A percentile compares a stretch with the other conserved stretches of the same genome.
These are phyloP conservation scores for Iberis pinnata DNA, from an alignment of 345 rosid genomes.

Conservation along the genomic window DNA sequence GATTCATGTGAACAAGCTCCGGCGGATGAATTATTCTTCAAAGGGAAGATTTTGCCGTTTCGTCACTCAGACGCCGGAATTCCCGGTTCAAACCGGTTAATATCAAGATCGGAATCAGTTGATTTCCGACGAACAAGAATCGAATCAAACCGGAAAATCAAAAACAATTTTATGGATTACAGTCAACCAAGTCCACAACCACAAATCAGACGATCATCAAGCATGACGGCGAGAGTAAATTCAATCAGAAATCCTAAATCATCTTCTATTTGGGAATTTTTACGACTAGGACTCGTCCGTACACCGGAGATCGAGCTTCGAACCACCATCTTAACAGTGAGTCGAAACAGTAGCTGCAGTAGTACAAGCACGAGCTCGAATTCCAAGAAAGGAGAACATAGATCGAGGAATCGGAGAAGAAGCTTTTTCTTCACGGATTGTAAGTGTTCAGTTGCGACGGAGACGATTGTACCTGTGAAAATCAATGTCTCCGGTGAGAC, in stretches of 20 bases:
- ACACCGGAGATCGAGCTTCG: conserved; percentile 70
- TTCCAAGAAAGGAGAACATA: conserved; percentile 26
- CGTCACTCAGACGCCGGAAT: conserved; percentile 48
- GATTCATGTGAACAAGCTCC: conserved; percentile 34
- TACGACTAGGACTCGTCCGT: conserved; percentile 61
- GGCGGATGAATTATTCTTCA: conserved; percentile 68
- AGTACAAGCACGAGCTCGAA: conserved; percentile 39
- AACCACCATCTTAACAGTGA: conserved; percentile 35
- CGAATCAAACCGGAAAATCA: conserved; percentile 31
- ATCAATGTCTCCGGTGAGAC: background rate
- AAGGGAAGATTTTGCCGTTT: conserved; percentile 61
- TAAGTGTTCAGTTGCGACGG: conserved; percentile 53
- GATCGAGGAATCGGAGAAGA: conserved; percentile 31
- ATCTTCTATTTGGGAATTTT: conserved; percentile 56
- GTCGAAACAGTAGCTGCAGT: conserved; percentile 51
- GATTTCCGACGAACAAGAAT: conserved; percentile 32
- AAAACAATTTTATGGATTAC: conserved; percentile 40
- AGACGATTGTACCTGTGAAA: conserved; percentile 26
- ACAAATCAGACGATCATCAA: conserved; percentile 44
- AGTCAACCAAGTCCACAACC: conserved; percentile 74
- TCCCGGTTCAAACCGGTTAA: conserved; percentile 16
- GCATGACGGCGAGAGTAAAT: conserved; percentile 29
- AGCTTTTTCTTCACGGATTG: conserved; percentile 46
- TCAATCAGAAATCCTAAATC: conserved; percentile 36
- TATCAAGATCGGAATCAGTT: conserved; percentile 52